These are phyloP conservation scores for Taiozyma sp. DNA, from an alignment of 1,139 yeast genomes.

Conservation along the genomic window DNA sequence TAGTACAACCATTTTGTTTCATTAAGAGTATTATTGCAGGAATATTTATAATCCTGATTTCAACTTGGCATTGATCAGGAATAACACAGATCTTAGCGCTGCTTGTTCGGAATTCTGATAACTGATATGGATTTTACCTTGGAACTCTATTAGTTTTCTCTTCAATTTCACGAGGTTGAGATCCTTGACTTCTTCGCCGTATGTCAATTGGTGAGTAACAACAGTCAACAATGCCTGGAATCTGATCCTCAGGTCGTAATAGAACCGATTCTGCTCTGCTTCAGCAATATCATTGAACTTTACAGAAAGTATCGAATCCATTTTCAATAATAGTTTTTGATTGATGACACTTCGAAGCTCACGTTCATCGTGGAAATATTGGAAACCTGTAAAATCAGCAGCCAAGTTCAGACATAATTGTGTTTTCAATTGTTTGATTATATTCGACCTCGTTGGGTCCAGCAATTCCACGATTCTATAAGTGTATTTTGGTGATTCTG, in stretches of 20 bases:
- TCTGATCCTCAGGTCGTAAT: conserved; percentile 1
- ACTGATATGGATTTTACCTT: conserved; percentile 2
- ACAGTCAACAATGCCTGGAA: conserved; percentile 1
- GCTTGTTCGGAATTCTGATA: conserved; percentile 5
- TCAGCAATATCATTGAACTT: background rate
- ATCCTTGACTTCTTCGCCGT: background rate
- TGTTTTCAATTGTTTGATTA: conserved; percentile 2
- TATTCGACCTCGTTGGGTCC: background rate
- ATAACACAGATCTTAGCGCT: conserved; percentile 3
- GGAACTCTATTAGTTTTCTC: conserved; percentile 1
- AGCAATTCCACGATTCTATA: conserved; percentile 9
- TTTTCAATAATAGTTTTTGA: background rate
- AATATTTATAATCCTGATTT: background rate
- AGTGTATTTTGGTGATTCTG: background rate
- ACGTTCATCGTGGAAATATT: background rate
- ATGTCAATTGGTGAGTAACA: background rate
- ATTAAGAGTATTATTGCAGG: background rate
- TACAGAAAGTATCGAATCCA: background rate
- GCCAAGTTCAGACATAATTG: conserved; percentile 1
- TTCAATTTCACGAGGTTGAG: background rate
- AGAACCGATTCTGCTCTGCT: background rate
- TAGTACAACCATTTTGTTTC: background rate
- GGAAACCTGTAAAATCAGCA: background rate
- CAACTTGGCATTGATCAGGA: background rate
- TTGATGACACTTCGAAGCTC: conserved; percentile 1